These are phyloP conservation scores for Leonotis leonurus DNA, from an alignment of 257 asterid genomes.

Conservation along the genomic window DNA sequence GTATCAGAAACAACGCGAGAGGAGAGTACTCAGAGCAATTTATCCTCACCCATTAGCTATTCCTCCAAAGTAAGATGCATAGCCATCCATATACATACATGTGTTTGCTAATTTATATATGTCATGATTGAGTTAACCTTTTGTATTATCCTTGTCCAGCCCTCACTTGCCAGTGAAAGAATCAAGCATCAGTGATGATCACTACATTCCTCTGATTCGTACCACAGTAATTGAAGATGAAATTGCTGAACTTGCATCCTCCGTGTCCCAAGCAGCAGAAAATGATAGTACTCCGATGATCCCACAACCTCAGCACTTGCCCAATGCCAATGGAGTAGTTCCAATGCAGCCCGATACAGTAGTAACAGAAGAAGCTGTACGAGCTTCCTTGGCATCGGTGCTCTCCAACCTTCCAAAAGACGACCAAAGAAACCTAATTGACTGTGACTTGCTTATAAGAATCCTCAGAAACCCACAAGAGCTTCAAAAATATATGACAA, in stretches of 20 bases:
- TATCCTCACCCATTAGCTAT: too few relatives aligned
- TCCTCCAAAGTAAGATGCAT: constrained; percentile 3
- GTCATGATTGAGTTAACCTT: not conserved
- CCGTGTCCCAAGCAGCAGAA: not conserved
- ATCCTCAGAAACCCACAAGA: not conserved
- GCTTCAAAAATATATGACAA: not conserved
- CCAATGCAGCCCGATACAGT: not conserved
- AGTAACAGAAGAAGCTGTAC: too few relatives aligned
- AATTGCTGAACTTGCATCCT: not conserved
- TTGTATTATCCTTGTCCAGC: not conserved
- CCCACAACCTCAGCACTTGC: not conserved
- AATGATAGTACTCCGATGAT: not conserved
- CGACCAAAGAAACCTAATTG: not conserved
- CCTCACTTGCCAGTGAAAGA: not conserved
- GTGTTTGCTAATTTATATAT: not conserved
- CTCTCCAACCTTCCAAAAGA: not conserved
- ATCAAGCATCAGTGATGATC: not conserved
- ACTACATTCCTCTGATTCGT: not conserved
- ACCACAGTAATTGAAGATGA: not conserved
- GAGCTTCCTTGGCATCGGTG: not conserved
- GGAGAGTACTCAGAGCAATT: not conserved
- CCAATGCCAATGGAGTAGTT: not conserved
- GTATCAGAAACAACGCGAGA: not conserved
- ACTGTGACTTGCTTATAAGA: not conserved
- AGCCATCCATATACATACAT: not conserved